Evolutionary conservation across 768 basidiomycete species (phyloP).

Genomic region (Lentinula aciculospora): DNA sequence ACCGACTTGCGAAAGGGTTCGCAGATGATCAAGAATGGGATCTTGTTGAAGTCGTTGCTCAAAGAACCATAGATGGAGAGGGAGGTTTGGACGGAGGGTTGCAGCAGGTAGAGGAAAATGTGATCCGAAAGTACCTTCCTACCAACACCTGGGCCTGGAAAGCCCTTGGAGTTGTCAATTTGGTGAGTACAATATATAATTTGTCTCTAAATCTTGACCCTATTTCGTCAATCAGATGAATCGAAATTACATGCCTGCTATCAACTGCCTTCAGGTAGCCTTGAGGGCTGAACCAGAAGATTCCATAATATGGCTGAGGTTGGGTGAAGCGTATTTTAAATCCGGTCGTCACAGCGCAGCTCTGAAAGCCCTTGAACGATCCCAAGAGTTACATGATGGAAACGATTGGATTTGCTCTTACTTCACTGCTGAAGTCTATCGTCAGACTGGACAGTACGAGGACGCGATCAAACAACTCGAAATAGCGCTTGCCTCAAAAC

Average conservation of each 20-base stretch:
- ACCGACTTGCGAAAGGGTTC: constrained; percentile 80
- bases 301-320: constrained; percentile 77
- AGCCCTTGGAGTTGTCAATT: constrained; percentile 84
- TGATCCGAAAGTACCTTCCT: constrained; percentile 54
- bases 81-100: constrained; percentile 66
- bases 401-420: constrained; percentile 78
- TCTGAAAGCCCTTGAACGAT: constrained; percentile 76
- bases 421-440: constrained; percentile 80
- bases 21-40: constrained; percentile 95
- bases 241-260: constrained; percentile 66
- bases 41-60: constrained; percentile 90
- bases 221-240: constrained; percentile 41
- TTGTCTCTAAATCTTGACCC: constrained; percentile 7
- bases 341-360: constrained; percentile 88
- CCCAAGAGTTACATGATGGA: constrained; percentile 63
- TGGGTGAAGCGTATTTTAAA: constrained; percentile 88
- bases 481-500: constrained; percentile 46
- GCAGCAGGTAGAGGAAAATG: constrained; percentile 26
- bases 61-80: constrained; percentile 89
- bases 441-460: constrained; percentile 65
- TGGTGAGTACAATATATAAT: constrained; percentile 46
- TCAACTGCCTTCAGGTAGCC: constrained; percentile 82
- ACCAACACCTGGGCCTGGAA: constrained; percentile 98
- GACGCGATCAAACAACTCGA: constrained; percentile 70
- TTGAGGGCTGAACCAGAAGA: constrained; percentile 76